Conservation (phyloP, 108 stramenopile species). For the Heterococcus sp. region DNA sequence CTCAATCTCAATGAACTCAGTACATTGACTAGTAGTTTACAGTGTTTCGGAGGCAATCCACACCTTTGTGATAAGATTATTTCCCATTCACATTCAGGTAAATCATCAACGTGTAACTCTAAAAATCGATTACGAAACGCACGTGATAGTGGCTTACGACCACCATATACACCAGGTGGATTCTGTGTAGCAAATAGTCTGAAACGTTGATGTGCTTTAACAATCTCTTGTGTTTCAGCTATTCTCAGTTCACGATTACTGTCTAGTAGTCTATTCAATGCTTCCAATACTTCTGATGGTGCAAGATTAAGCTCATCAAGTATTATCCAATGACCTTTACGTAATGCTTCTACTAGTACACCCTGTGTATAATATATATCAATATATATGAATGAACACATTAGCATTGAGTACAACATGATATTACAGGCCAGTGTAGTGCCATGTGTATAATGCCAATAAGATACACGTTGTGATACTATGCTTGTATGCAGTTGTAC, state of each 20-base stretch:
- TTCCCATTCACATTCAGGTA: constrained; percentile 85
- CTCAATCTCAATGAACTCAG: constrained; percentile 66
- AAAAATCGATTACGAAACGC: constrained; percentile 98
- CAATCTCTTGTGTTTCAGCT: constrained; percentile 91
- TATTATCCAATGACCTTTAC: constrained; percentile 89
- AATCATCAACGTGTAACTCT: constrained; percentile 85
- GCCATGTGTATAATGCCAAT: too few species aligned
- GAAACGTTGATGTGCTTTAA: constrained; percentile 87
- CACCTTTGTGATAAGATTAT: constrained; percentile 80
- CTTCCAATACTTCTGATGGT: constrained; percentile 97
- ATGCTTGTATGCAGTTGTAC: too few species aligned
- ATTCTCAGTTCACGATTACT: constrained; percentile 95
- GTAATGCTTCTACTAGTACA: constrained; percentile 88
- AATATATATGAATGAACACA: neutral
- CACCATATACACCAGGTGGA: constrained; percentile 93
- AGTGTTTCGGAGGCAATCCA: constrained; percentile 80
- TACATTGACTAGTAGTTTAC: constrained; percentile 79
- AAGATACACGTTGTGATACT: too few species aligned
- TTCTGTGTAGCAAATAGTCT: constrained; percentile 98
- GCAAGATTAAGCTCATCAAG: constrained; percentile 99
- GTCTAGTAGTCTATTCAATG: constrained; percentile 92
- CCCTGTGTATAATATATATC: constrained; percentile 74
- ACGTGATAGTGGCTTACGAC: constrained; percentile 89
- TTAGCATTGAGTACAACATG: too few species aligned
- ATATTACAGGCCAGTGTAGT: too few species aligned